Evolutionary conservation across 148 eudicot species (phyloP), one percentile per base, ranked within the genome.

Genomic region (Chenopodium formosanum): DNA sequence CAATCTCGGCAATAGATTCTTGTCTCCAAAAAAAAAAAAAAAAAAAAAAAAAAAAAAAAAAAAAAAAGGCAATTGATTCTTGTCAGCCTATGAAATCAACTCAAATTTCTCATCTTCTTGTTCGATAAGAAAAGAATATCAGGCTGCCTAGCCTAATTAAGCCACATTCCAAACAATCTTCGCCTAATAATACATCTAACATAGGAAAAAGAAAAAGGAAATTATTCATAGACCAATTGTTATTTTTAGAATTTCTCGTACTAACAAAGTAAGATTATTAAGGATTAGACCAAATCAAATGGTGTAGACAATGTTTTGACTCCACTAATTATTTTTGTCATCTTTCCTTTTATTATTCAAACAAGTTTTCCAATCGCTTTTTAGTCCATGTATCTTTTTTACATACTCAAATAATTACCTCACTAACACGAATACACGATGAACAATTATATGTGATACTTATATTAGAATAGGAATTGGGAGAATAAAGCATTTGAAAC

Each of bases 1-100:
- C 12, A 78, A 77, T 78, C 78, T 77, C 31, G 37, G 65, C n/a
- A 44, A 40, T 47, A 47, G 81, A 82, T 78, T 77, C 65, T 77
- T 77, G 84, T 82, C 32, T 31, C 32, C 32, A 31, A 31, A 31
- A 31, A 31, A 31, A 31, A 1, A 31, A 31, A 31, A 23, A 23
- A 31, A 31, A 31, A 1, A 31, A 31, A 31, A 31, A 31, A 31
- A 1, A 31, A 31, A 31, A 23, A n/a, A 31, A 31, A 31, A 1
- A 31, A 31, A 31, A 31, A 31, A 2, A 47, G 37, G 65, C n/a
- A 44, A 40, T 47, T 34, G 85, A 82, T 78, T 78, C 65, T 78
- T 78, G 85, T 82, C 73, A 64, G 37, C 72, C 31, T 58, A 77
- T 23, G n/a, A 10, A 70, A 46, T 81, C 78, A 64, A 74, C 9